phyloP scores from a whole-genome alignment of 768 basidiomycete species.

The Dacryopinax spathularia region DNA sequence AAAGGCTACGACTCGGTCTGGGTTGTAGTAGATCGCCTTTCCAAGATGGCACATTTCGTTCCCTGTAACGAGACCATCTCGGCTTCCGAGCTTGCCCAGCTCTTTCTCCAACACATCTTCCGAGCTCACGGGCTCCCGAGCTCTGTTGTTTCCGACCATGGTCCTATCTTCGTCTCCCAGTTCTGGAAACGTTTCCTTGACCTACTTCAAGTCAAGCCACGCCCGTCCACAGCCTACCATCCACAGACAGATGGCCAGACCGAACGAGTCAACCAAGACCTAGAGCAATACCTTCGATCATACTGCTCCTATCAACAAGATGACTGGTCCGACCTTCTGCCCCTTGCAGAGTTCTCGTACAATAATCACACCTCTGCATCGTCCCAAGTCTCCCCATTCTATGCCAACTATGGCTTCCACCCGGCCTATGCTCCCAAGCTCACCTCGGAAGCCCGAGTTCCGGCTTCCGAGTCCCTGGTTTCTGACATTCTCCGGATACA shows the following conservation, averaged over 20 bases:
- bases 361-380: slow-evolving; percentile 21
- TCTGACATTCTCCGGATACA: slow-evolving; percentile 22
- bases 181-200: too few relatives aligned
- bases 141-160: too few relatives aligned
- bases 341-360: slow-evolving; percentile 24
- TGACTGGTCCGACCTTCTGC: slow-evolving; percentile 25
- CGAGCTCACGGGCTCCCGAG: too few relatives aligned
- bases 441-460: slow-evolving; percentile 16
- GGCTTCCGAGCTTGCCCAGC: slow-evolving; percentile 24
- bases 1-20: slow-evolving; percentile 27
- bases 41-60: slow-evolving; percentile 32
- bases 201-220: too few relatives aligned
- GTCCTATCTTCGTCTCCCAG: too few relatives aligned
- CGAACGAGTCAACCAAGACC: slow-evolving; percentile 21
- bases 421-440: slow-evolving; percentile 6
- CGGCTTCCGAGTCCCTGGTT: slow-evolving; percentile 24
- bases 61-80: slow-evolving; percentile 21
- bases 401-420: slow-evolving; percentile 21
- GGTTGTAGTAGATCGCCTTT: slow-evolving; percentile 29
- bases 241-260: too few relatives aligned
- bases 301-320: slow-evolving; percentile 21
- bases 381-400: slow-evolving; percentile 25
- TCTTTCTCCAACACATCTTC: slow-evolving; percentile 29
- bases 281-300: slow-evolving; percentile 22
- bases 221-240: slow-evolving; percentile 9